These are phyloP conservation scores for Fusarium sp. DNA, from an alignment of 2,329 filamentous ascomycete species.

Conservation along the genomic window DNA sequence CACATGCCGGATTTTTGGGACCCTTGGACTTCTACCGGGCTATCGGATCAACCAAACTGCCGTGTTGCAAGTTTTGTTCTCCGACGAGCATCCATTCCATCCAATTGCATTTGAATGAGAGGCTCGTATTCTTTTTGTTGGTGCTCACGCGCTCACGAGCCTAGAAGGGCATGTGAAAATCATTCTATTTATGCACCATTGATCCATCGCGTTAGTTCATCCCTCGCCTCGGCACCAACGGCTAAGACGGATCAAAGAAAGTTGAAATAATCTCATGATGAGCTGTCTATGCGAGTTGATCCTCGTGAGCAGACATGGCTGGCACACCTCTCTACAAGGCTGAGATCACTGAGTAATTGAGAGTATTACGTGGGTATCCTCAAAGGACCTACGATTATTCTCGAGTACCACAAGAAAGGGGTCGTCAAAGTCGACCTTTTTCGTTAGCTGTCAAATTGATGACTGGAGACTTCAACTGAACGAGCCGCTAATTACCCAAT, in stretches of 20 bases:
- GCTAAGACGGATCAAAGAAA: slow-evolving; percentile 23
- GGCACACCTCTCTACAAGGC: neutral
- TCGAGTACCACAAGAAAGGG: slow-evolving; percentile 20
- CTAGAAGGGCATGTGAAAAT: slow-evolving; percentile 37
- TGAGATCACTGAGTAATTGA: slow-evolving; percentile 10
- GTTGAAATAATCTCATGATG: slow-evolving; percentile 25
- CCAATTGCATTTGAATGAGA: slow-evolving; percentile 7
- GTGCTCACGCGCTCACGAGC: slow-evolving; percentile 38
- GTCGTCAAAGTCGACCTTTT: slow-evolving; percentile 10
- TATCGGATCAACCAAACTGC: slow-evolving; percentile 32
- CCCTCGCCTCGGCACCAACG: slow-evolving; percentile 40
- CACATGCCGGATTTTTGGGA: slow-evolving; percentile 26
- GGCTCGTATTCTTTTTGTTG: slow-evolving; percentile 34
- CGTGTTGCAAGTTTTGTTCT: slow-evolving; percentile 10
- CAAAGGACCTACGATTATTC: neutral
- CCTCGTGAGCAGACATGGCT: slow-evolving; percentile 13
- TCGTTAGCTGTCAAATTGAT: slow-evolving; percentile 29
- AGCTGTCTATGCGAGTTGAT: slow-evolving; percentile 5
- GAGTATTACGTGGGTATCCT: neutral
- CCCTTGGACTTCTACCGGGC: slow-evolving; percentile 5
- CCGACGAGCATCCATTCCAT: neutral
- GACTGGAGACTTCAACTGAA: slow-evolving; percentile 23
- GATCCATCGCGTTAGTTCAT: slow-evolving; percentile 10
- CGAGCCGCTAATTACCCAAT: slow-evolving; percentile 38
- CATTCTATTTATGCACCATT: slow-evolving; percentile 7